Base-by-base conservation (phyloP, 768 basidiomycete genomes). In the Dentipellis fragilis region DNA sequence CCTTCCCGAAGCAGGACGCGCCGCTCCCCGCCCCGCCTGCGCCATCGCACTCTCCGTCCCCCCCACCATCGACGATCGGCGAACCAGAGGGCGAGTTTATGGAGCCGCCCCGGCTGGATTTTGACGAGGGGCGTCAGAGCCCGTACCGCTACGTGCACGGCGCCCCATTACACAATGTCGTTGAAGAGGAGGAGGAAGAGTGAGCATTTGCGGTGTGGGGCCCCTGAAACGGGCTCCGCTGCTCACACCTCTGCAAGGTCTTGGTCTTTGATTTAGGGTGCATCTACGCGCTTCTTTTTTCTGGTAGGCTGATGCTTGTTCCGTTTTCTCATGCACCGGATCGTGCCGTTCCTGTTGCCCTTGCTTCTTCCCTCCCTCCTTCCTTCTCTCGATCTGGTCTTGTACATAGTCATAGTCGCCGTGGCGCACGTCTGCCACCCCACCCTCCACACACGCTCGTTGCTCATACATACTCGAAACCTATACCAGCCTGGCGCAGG, bases 141-240 rank as follows among this genome's bases (percentile, higher is more conserved):
- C 87, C 87, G 10, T 79, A 68, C 36, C 80, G 88, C 45, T 93
- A 93, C 64, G 67, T 89, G 12, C 90, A 93, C 63, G 90, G 90
- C 22, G 87, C 87, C 8, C 90, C 90, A 29, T 74, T 93, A 63
- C 87, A 91, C 60, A 92, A 92, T 58, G 90, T 93, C 42, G 21
- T 90, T 49, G 90, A 91, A 66, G 89, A 90, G 63, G 84, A 87
- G 57, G 87, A 89, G 58, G 85, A 88, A 62, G 82, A 83, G 21
- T 63, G 39, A 48, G 35, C 47, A n/a, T 49, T 10, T 14, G 14
- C 14, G 40, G 40, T 42, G 40, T 42, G 14, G 19, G 14, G 14
- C 14, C 40, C 14, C 4, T 19, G 40, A 14, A 19, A 42, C 40
- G 4, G 40, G 19, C 40, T 9, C 40, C 14, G 14, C 14, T 42